Base-by-base conservation (phyloP, 345 rosid genomes). In the Euphorbia peplus region DNA sequence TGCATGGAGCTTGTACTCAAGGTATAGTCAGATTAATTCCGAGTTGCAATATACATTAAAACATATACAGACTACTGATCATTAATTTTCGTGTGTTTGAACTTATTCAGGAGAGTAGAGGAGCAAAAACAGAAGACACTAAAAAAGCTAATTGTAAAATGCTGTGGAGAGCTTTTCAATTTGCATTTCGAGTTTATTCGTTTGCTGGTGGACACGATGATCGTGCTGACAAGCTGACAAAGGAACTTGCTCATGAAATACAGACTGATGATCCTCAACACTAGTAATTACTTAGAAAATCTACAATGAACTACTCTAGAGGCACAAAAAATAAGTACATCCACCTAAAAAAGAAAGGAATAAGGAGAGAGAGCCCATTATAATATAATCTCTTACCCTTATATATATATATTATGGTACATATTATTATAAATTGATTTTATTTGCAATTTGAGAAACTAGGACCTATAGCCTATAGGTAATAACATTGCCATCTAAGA, bases 191-290 rank as follows among this genome's bases (percentile, higher is more conserved):
- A 68, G 93, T 91, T 16, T 91, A 91, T 68, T 80, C 82, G 15
- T 93, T 93, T 56, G 95, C 97, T 0, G 97, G 97, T 7, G 97
- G 97, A 56, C 93, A 85, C 0, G 98, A 93, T 21, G 93, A 91
- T 25, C 88, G 90, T 1, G 97, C 96, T 0, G 97, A 91, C 70
- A 81, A 42, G 55, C 77, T 93, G 66, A 91, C 90, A 13, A 84
- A 71, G 77, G 97, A 87, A 78, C 63, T 91, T 72, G 97, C 98
- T 78, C 85, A 78, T 21, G 95, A 86, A 81, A 93, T 91, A 53
- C 85, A 91, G 76, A 83, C 82, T 29, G 86, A 83, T 29, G 86
- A 83, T 64, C 81, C 86, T 42, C 83, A 76, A n/a, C 42, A 82
- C 51, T 78, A 72, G 6, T 79, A 68, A 74, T 18, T 35, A 1